Conservation (phyloP, 2,329 filamentous ascomycete species). For the Colletotrichum spaethianum region DNA sequence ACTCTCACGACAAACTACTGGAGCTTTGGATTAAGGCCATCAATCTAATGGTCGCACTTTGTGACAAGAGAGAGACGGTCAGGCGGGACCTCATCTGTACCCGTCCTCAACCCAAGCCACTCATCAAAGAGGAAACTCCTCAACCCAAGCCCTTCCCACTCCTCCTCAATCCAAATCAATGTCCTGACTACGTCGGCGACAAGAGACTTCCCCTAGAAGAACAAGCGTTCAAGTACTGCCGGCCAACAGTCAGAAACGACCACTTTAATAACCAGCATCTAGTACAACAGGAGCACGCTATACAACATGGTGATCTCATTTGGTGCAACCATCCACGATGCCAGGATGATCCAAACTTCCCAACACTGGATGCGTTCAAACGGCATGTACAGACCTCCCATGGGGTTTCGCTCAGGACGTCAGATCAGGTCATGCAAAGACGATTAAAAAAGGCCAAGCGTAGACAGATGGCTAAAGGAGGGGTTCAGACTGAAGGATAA, state of each 20-base stretch:
- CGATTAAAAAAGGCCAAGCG: too few species aligned
- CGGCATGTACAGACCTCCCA: neutral
- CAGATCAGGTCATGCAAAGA: conserved; percentile 1
- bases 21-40: too few species aligned
- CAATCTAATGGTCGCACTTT: conserved; percentile 83
- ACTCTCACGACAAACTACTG: too few species aligned
- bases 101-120: neutral
- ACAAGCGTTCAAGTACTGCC: conserved; percentile 39
- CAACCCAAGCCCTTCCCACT: conserved; percentile 41
- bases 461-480: too few species aligned
- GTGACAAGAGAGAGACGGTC: conserved; percentile 55
- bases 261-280: conserved; percentile 45
- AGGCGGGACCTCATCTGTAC: conserved; percentile 10
- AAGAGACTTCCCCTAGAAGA: conserved; percentile 35
- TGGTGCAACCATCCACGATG: conserved; percentile 41
- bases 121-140: conserved; percentile 23
- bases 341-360: conserved; percentile 16
- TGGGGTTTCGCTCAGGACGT: conserved; percentile 4
- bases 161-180: conserved; percentile 42
- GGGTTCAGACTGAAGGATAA: too few species aligned
- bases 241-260: conserved; percentile 43
- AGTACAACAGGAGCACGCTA: conserved; percentile 37
- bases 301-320: conserved; percentile 37
- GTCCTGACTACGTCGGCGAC: conserved; percentile 43
- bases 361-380: conserved; percentile 3